These are phyloP conservation scores for Hygrophoropsis aurantiaca DNA, from an alignment of 768 basidiomycete genomes.

Conservation along the genomic window DNA sequence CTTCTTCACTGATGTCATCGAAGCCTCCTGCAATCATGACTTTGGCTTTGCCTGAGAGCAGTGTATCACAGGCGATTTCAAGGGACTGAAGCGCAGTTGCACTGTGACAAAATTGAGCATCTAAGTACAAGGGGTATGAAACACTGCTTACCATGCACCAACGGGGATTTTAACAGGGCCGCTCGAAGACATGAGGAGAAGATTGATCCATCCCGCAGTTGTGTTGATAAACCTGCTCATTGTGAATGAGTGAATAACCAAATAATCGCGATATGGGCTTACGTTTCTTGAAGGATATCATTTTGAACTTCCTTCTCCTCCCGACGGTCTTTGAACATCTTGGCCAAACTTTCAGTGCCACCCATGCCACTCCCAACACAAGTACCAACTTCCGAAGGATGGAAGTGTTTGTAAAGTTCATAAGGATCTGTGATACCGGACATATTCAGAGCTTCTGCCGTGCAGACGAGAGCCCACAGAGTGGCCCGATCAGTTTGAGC, in stretches of 20 bases:
- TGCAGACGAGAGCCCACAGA: conserved; percentile 92
- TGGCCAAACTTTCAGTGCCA: conserved; percentile 82
- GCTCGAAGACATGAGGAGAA: conserved; percentile 91
- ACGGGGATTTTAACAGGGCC: conserved; percentile 99
- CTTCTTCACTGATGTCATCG: conserved; percentile 97
- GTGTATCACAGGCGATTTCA: conserved; percentile 96
- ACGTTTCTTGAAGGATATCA: conserved; percentile 98
- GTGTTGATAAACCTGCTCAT: conserved; percentile 91
- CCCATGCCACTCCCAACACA: conserved; percentile 98
- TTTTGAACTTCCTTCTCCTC: conserved; percentile 99
- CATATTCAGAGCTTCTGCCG: conserved; percentile 93
- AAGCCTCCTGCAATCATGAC: conserved; percentile 99
- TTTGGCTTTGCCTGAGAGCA: conserved; percentile 94
- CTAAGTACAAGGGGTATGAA: not conserved
- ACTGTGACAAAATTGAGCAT: conserved; percentile 36
- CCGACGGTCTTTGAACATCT: conserved; percentile 99
- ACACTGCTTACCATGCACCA: conserved; percentile 82
- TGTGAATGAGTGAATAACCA: conserved; percentile 8
- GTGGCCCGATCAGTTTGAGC: conserved; percentile 91
- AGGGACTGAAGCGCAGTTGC: conserved; percentile 97
- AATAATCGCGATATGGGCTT: conserved; percentile 29
- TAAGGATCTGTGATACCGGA: conserved; percentile 98
- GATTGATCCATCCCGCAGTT: conserved; percentile 96
- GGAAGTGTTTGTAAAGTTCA: conserved; percentile 94
- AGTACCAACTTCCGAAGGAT: conserved; percentile 95